Evolutionary conservation across 2,329 filamentous ascomycete genomes (phyloP), one percentile per base, ranked within the genome.

Genomic region (Paracoccidioides lutzii): DNA sequence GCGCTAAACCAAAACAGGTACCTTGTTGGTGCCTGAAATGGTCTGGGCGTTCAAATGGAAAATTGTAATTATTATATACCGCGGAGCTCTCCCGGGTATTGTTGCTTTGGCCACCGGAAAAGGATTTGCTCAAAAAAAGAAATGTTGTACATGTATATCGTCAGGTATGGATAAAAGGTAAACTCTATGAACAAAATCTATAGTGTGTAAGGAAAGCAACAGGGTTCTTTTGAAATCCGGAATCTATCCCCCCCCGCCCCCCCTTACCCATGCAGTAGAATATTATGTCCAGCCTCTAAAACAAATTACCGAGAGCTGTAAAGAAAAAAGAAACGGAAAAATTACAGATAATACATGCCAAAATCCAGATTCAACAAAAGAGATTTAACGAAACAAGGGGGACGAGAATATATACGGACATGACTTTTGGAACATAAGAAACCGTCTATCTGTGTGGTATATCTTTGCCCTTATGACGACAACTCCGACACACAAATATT

Each of bases 161-260:
- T 38, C 6, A 33, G 46, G 7, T 10, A 46, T 37, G 37, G 43
- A 48, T 35, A 32, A 30, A 32, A 22, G 48, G 35, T 12, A 54
- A 48, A 52, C 49, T 48, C 38, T n/a, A 51, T 37, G 38, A 42
- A 52, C 40, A 45, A 22, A 30, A 51, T 58, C 55, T 54, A 54
- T 53, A 14, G 44, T 43, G 50, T 43, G 54, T 48, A 52, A 52
- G 54, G 37, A 51, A 53, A 54, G 50, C 32, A 56, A 41, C 50
- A 44, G 5, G 32, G 35, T 22, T 42, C 28, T 48, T 38, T 30
- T n/a, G 46, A 55, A 54, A 51, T 6, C 38, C 51, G 30, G 54
- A 56, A 54, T 58, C 57, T 52, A 58, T 56, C 48, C 50, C 52
- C 52, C 37, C 51, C 40, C 15, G 54, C 37, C 51, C 40, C 15